A percentile compares a stretch with the other conserved stretches of the same genome.
Conservation (phyloP, 495 filamentous ascomycete genomes). For the Penicillium daleae region DNA sequence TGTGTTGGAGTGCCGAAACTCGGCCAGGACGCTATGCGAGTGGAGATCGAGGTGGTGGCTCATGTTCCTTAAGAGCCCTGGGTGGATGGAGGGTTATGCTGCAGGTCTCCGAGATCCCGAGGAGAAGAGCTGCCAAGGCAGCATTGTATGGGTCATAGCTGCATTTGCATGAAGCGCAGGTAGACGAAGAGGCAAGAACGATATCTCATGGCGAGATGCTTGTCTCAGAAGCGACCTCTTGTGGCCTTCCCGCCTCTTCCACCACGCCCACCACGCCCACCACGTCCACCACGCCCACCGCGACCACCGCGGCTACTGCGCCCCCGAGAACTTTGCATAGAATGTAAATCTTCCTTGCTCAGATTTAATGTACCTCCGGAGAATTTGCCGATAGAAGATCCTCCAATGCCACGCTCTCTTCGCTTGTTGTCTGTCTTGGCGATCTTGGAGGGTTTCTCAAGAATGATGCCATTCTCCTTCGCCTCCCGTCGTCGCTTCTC, state of each 20-base stretch:
- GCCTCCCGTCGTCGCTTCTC: constrained; percentile 74
- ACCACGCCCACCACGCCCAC: constrained; percentile 28
- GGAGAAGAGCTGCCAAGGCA: neutral
- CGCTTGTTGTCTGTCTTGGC: constrained; percentile 45
- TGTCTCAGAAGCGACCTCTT: constrained; percentile 7
- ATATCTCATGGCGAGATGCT: neutral
- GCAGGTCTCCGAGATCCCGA: neutral
- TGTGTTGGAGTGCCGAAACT: constrained; percentile 48
- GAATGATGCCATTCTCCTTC: constrained; percentile 84
- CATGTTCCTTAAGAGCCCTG: constrained; percentile 29
- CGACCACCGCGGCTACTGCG: constrained; percentile 34
- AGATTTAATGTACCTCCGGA: constrained; percentile 76
- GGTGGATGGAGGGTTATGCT: constrained; percentile 2
- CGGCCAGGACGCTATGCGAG: constrained; percentile 52
- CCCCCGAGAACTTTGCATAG: constrained; percentile 55
- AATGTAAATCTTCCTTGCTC: constrained; percentile 72
- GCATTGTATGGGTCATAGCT: neutral
- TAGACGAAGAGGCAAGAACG: neutral
- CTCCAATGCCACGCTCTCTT: constrained; percentile 69
- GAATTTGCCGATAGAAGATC: constrained; percentile 79
- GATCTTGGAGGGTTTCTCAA: constrained; percentile 68
- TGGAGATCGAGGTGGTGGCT: constrained; percentile 61
- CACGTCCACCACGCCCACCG: constrained; percentile 4
- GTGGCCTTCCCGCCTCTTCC: constrained; percentile 8
- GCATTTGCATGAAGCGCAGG: neutral